A percentile compares a stretch with the other conserved stretches of the same genome.
phyloP scores from a whole-genome alignment of 306 rosid genomes.

The Ormosia semicastrata region DNA sequence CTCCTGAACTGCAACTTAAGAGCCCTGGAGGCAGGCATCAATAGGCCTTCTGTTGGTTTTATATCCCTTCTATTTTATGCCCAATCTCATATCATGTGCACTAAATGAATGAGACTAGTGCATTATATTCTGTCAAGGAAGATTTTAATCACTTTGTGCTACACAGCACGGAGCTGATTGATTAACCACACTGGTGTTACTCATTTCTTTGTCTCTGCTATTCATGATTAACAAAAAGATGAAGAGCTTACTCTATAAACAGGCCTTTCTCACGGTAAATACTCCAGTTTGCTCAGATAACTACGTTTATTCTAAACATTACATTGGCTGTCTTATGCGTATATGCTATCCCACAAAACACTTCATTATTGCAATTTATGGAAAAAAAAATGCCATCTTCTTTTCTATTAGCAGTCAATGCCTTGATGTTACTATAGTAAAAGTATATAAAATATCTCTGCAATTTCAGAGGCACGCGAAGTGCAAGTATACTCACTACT shows the following conservation, averaged over 20 bases:
- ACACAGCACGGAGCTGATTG: neutral
- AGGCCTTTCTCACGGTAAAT: no score
- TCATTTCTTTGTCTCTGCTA: no score
- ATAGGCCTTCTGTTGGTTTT: neutral
- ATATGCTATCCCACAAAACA: neutral
- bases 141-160: neutral
- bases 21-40: neutral
- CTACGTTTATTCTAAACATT: no score
- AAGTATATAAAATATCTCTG: neutral
- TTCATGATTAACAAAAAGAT: no score
- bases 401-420: neutral
- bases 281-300: no score
- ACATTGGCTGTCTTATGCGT: neutral
- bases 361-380: neutral
- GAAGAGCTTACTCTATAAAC: no score
- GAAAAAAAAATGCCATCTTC: no score
- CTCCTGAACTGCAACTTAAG: neutral
- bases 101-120: neutral
- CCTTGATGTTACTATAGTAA: neutral
- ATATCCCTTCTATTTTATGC: neutral
- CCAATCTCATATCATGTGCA: neutral
- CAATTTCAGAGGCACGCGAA: neutral
- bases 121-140: neutral
- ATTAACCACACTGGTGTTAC: neutral
- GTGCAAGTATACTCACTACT: neutral